These are phyloP conservation scores for Cordia subcordata DNA, from an alignment of 257 asterid species.

Conservation along the genomic window DNA sequence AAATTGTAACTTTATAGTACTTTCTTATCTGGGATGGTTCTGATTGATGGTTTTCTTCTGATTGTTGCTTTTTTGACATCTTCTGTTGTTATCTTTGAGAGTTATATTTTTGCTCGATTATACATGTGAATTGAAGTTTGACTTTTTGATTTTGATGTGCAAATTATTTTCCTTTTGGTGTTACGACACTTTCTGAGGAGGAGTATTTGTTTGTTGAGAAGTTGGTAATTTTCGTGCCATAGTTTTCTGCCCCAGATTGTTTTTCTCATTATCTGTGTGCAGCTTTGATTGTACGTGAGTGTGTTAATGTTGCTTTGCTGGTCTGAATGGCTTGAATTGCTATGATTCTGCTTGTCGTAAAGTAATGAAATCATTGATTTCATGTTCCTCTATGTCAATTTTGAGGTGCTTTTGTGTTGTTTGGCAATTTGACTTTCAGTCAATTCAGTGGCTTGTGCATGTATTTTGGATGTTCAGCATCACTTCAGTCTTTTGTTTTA, in stretches of 20 bases:
- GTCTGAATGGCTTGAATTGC: background rate
- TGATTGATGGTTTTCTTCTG: too few species aligned
- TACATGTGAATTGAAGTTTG: conserved; percentile 18
- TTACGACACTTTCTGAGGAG: conserved; percentile 25
- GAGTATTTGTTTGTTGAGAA: conserved; percentile 43
- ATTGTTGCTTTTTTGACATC: background rate
- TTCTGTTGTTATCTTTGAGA: background rate
- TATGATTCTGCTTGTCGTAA: background rate
- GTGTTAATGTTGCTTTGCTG: conserved; percentile 5
- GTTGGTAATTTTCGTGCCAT: conserved; percentile 45
- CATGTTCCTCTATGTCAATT: background rate
- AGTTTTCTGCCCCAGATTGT: conserved; percentile 34
- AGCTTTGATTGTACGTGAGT: background rate
- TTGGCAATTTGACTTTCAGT: background rate
- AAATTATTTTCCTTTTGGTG: conserved; percentile 13
- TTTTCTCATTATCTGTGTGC: conserved; percentile 21
- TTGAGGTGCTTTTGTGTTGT: conserved; percentile 2
- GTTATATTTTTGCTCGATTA: conserved; percentile 5
- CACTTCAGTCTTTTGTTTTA: background rate
- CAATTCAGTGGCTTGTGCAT: background rate
- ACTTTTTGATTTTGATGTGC: conserved; percentile 19
- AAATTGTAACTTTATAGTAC: conserved; percentile 19
- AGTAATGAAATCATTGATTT: background rate
- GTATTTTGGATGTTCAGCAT: background rate
- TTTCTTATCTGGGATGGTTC: conserved; percentile 2